phyloP scores from a whole-genome alignment of 108 stramenopile genomes.

The Schizochytrium sp. region DNA sequence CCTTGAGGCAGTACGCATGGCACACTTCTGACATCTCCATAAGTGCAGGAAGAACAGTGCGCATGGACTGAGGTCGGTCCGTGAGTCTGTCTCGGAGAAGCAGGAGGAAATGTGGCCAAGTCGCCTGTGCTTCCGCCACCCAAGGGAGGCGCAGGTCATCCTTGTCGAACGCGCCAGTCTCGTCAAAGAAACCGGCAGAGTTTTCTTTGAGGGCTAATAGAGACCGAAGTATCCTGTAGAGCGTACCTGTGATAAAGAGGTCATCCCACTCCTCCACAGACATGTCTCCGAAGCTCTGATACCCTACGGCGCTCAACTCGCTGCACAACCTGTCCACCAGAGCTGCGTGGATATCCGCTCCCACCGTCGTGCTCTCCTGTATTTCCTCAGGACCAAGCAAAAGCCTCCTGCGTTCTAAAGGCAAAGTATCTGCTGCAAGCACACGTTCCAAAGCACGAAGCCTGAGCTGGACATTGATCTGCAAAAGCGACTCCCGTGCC shows the following conservation, averaged over 20 bases:
- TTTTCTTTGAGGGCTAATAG: not conserved
- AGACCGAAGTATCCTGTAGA: not conserved
- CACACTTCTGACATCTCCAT: conserved; percentile 12
- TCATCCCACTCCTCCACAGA: conserved; percentile 8
- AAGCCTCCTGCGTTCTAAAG: not conserved
- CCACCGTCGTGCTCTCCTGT: not conserved
- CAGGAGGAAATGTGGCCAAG: conserved; percentile 41
- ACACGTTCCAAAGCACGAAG: not conserved
- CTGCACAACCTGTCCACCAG: not conserved
- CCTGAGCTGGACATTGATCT: not conserved
- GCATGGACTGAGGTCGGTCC: conserved; percentile 1
- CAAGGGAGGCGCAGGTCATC: not conserved
- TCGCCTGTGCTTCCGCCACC: not conserved
- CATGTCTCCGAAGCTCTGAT: not conserved
- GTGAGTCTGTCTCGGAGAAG: conserved; percentile 35
- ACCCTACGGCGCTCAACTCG: not conserved
- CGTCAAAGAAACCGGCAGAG: not conserved
- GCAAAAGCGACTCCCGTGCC: not conserved
- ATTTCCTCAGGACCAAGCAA: not conserved
- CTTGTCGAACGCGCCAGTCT: not conserved
- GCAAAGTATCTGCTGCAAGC: not conserved
- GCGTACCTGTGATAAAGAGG: not conserved
- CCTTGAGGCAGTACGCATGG: conserved; percentile 34
- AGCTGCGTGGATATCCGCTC: not conserved
- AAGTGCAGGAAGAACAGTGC: conserved; percentile 25